Evolutionary conservation across 1,139 yeast genomes (phyloP), one percentile per base, ranked within the genome.

Genomic region (Candida dubliniensis): DNA sequence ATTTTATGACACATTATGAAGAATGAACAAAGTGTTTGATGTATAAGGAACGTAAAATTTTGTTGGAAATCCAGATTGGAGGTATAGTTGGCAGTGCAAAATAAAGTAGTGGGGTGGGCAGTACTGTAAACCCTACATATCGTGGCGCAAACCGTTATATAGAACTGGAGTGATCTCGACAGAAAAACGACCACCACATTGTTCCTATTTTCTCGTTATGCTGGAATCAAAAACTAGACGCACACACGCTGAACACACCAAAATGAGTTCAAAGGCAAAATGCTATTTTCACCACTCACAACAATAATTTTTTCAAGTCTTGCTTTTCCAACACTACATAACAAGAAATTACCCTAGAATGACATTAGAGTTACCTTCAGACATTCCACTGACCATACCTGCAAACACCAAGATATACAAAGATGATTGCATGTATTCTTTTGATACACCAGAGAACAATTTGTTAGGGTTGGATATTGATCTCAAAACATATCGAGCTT

Each of bases 351-450:
- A 18, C 23, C 23, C 23, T 18, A 18, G 23, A 18, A 48, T 38
- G 48, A 33, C 38, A 31, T 43, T 58, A 31, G 57, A 58, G 30
- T 53, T 61, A n/a, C 65, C 66, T 18, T 34, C 45, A 12, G 58
- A 51, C 23, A 49, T 66, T 13, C 58, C 61, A 26, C 48, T 47
- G 36, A 49, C 43, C 7, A 47, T 63, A 25, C 56, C 60, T 5
- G 44, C 52, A 3, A 49, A 55, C 34, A 48, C 66, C 47, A 61
- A 66, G 8, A 79, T 89, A 14, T 84, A 79, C 62, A 88, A 87
- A 58, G 96, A 88, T 63, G 95, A 88, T 50, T 88, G 96, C 56
- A 83, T 84, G 73, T 87, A 76, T 67, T 82, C 86, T 41, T 89
- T 87, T 58, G 91, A 83, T 50, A 83, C 87, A 0, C 79, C 90